Conservation (phyloP, 257 asterid species). For the Solanum corneliomulleri region DNA sequence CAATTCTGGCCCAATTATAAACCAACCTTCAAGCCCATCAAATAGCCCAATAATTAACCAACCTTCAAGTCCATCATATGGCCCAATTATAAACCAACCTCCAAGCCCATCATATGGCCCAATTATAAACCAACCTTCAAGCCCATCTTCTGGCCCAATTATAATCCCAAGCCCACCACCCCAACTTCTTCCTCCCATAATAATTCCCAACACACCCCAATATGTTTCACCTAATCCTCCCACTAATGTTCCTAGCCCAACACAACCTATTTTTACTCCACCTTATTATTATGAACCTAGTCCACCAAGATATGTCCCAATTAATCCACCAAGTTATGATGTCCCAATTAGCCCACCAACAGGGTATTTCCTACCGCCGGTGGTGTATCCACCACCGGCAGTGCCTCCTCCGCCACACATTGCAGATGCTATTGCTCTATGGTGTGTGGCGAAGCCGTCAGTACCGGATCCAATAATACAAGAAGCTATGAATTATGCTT, state of each 20-base stretch:
- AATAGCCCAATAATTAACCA: background rate
- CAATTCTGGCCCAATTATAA: background rate
- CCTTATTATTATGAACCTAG: constrained; percentile 11
- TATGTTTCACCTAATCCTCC: constrained; percentile 30
- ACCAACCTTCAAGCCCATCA: constrained; percentile 1
- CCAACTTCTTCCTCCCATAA: constrained; percentile 11
- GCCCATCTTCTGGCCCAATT: constrained; percentile 2
- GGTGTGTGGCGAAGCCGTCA: constrained; percentile 96
- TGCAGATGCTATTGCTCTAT: constrained; percentile 31
- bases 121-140: background rate
- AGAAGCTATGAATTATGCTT: constrained; percentile 94
- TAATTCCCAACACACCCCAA: constrained; percentile 10
- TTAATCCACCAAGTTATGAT: constrained; percentile 10
- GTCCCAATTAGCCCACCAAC: constrained; percentile 1
- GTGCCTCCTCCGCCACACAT: constrained; percentile 74
- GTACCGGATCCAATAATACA: constrained; percentile 84
- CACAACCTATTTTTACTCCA: constrained; percentile 15
- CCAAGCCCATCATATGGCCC: constrained; percentile 10
- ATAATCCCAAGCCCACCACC: constrained; percentile 23
- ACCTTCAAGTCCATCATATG: constrained; percentile 3
- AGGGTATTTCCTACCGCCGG: constrained; percentile 55
- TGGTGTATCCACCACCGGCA: constrained; percentile 67
- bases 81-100: background rate
- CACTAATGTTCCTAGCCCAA: constrained; percentile 19
- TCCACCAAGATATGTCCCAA: constrained; percentile 16